Conservation (phyloP, 2,329 filamentous ascomycete species). For the Parastagonospora avenae region DNA sequence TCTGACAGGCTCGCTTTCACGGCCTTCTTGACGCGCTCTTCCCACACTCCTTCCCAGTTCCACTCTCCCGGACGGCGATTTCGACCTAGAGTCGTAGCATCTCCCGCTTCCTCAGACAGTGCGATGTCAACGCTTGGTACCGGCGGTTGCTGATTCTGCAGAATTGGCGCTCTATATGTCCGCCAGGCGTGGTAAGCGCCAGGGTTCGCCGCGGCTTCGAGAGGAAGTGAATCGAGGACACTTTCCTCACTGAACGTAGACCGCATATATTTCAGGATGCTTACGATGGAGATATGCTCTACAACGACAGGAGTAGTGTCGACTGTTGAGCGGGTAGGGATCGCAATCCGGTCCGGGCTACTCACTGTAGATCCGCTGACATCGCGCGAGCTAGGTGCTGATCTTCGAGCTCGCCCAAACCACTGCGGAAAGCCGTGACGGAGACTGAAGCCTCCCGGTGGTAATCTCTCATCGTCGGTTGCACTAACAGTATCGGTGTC, state of each 20-base stretch:
- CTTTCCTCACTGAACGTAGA: constrained; percentile 78
- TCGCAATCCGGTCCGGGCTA: constrained; percentile 24
- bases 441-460: constrained; percentile 88
- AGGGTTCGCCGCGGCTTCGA: constrained; percentile 84
- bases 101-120: constrained; percentile 15
- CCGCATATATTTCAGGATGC: constrained; percentile 79
- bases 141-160: constrained; percentile 28
- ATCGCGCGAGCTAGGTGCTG: constrained; percentile 37
- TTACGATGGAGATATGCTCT: constrained; percentile 44
- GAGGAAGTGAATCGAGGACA: constrained; percentile 77
- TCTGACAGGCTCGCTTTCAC: constrained; percentile 80
- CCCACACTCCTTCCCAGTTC: constrained; percentile 99
- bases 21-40: constrained; percentile 81
- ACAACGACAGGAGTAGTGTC: constrained; percentile 7
- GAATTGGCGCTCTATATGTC: constrained; percentile 63
- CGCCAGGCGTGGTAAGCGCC: constrained; percentile 95
- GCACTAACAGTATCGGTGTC: constrained; percentile 81
- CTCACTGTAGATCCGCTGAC: constrained; percentile 36
- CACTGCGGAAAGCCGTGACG: constrained; percentile 89
- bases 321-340: constrained; percentile 18
- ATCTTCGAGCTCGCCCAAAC: constrained; percentile 63
- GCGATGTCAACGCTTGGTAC: constrained; percentile 34
- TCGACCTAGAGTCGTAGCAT: constrained; percentile 48
- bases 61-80: constrained; percentile 77
- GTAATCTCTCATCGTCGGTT: constrained; percentile 79